phyloP scores from a whole-genome alignment of 139 green algal genomes.

The Eudorina sp. region DNA sequence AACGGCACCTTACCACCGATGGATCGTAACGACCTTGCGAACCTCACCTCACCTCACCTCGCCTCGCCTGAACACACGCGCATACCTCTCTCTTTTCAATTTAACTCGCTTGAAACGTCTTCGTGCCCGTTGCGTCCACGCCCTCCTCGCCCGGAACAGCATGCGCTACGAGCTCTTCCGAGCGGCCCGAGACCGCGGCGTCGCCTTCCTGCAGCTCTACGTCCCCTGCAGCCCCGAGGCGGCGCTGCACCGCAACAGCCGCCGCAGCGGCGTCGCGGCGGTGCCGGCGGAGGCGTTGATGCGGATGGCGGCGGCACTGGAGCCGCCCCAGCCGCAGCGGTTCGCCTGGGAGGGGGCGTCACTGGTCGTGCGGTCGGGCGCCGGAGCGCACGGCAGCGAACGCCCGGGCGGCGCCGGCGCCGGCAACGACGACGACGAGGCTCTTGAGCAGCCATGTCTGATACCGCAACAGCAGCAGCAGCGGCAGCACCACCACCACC shows the following conservation, averaged over 20 bases:
- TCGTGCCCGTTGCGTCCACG: too few species aligned
- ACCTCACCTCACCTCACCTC: too few species aligned
- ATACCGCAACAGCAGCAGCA: background rate
- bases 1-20: too few species aligned
- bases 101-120: too few species aligned
- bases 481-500: background rate
- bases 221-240: background rate
- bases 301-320: background rate
- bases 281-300: background rate
- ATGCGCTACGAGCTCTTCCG: constrained; percentile 36
- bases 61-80: too few species aligned
- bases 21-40: too few species aligned
- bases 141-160: background rate
- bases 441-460: too few species aligned
- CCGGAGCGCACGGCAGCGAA: too few species aligned
- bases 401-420: too few species aligned
- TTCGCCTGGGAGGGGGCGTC: constrained; percentile 21
- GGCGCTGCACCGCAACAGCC: background rate
- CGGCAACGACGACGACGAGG: too few species aligned
- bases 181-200: background rate
- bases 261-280: background rate
- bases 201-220: constrained; percentile 40
- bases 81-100: too few species aligned
- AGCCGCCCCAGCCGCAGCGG: constrained; percentile 1
- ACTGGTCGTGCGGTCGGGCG: background rate